Percentiles rank a stretch among this genome's conserved stretches.
Conservation (phyloP, 768 basidiomycete species). For the Leccinum subgranulosum region DNA sequence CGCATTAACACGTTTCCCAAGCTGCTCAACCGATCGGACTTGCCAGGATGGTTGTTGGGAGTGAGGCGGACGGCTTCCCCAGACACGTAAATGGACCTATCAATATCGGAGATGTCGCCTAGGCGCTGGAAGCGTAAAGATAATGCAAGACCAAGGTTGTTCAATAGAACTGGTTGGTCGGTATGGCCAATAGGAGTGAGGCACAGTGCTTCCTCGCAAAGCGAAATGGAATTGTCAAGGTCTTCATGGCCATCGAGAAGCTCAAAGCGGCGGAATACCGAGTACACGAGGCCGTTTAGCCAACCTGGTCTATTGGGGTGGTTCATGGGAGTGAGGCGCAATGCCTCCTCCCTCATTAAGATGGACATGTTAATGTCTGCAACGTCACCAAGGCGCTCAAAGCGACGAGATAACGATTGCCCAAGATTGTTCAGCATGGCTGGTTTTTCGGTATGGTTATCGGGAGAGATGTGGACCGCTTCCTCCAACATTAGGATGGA, state of each 20-base stretch:
- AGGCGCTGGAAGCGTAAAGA: background rate
- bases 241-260: no score
- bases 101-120: background rate
- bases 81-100: background rate
- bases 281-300: no score
- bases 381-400: background rate
- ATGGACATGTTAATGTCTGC: background rate
- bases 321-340: background rate
- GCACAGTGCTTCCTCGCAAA: no score
- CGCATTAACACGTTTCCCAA: background rate
- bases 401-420: background rate
- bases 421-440: background rate
- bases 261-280: no score
- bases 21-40: background rate
- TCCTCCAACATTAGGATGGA: background rate
- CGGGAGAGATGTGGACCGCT: background rate
- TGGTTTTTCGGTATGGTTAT: background rate
- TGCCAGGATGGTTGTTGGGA: background rate
- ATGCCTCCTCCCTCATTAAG: background rate
- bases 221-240: no score
- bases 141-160: background rate
- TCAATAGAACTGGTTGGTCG: background rate
- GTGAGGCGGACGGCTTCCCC: background rate
- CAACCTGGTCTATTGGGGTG: no score
- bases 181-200: background rate